Base-by-base conservation (phyloP, 257 asterid species). In the Solanum appendiculatum region DNA sequence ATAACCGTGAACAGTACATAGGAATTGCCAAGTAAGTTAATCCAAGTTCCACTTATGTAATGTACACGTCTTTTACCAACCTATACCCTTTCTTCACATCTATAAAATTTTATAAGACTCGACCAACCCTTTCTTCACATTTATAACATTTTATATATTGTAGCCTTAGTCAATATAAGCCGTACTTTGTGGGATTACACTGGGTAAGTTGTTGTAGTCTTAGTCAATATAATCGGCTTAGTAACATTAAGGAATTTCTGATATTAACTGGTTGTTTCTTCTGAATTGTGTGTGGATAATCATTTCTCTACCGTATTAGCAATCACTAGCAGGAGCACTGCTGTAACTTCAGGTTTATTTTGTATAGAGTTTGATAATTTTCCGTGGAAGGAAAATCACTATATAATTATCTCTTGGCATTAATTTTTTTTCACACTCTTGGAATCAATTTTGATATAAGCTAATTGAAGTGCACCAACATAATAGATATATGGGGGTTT, bases 1-100 rank as follows among this genome's bases (percentile, higher is more conserved):
- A 95, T 94, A 89, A 84, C 44, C 94, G 95, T 4, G 99, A 97
- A 51, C 95, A 96, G 86, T 97, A 96, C 91, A 92, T 95, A 51
- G 94, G 95, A 75, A 91, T 97, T 87, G 94, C 93, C 89, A 93
- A 92, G 99, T 96, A 90, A 80, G 88, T 87, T 29, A 80, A 81
- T 81, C 68, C 46, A 18, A 73, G 66, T 85, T 89, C 29, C 85
- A 48, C 42, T 81, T 5, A 29, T 48, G n/a, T 31, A 18, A 29
- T 81, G 68, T 9, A 27, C 23, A 81, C 85, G 40, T 5, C 66
- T 80, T 25, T 80, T 80, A 80, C 85, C 5, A 5, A 78, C 37
- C 25, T 78, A 4, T 78, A 56, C 63, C 83, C 20, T 78, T 77
- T 73, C 48, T 11, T 21, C 60, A 15, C 63, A 13, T 42, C 39